These are phyloP conservation scores for Hordeum pubiflorum DNA, from an alignment of 202 grass and related monocot genomes.

Conservation along the genomic window DNA sequence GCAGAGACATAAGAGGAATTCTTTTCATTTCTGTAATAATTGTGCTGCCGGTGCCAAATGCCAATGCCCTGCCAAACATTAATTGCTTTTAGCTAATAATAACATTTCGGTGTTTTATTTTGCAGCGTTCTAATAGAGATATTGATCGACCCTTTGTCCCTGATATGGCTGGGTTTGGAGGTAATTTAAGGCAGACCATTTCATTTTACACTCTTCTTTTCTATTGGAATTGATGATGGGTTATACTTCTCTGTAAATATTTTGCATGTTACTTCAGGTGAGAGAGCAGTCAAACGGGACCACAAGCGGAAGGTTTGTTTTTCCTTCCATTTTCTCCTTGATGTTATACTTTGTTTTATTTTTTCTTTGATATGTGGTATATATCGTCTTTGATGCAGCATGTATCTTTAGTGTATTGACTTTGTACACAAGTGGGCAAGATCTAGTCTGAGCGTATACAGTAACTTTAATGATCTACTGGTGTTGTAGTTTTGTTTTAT, in stretches of 20 bases:
- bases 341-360: background rate
- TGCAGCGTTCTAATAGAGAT: constrained; percentile 82
- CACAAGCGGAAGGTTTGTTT: constrained; percentile 88
- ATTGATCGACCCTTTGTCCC: constrained; percentile 55
- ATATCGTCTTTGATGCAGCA: background rate
- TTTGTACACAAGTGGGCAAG: background rate
- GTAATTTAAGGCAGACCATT: constrained; percentile 36
- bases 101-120: background rate
- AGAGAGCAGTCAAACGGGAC: constrained; percentile 72
- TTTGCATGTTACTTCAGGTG: constrained; percentile 55
- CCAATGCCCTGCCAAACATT: background rate
- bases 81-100: constrained; percentile 21
- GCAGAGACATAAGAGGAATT: background rate
- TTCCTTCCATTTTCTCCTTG: background rate
- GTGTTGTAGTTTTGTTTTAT: background rate
- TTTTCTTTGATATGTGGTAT: background rate
- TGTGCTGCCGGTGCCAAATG: background rate
- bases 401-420: background rate
- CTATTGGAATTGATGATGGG: background rate
- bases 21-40: background rate
- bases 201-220: constrained; percentile 10
- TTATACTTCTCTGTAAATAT: background rate
- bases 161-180: constrained; percentile 70
- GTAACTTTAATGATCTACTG: background rate
- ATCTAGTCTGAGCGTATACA: background rate